Base-by-base conservation (phyloP, 2,329 filamentous ascomycete species). In the Cladosporium oxysporum region DNA sequence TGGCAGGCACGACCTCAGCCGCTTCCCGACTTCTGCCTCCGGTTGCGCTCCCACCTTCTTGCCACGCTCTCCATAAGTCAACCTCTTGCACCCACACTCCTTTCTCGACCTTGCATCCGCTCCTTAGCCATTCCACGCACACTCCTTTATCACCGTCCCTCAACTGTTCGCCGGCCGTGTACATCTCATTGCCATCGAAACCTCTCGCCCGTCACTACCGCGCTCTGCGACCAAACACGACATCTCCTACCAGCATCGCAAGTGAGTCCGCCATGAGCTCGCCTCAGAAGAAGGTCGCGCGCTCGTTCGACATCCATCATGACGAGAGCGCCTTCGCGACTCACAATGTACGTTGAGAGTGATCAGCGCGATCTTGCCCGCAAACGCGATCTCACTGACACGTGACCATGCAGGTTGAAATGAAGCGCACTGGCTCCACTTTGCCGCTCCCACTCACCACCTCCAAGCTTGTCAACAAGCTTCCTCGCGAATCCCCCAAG, bases 381-480 rank as follows among this genome's bases (percentile, higher is more conserved):
- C 21, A 52, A 52, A 65, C 44, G 35, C n/a, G 31, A 52, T 31
- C 6, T 23, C 47, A 50, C 63, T 65, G 63, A 65, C 63, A 65
- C 26, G 63, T 60, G 63, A 41, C 52, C 31, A 44, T 74, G 62
- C 66, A 70, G 68, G 58, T 41, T 21, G 37, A 47, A 57, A 58
- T 71, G 58, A 68, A 69, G 66, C 69, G 66, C 52, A 66, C 58
- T 49, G 31, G 62, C 37, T 68, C 66, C 66, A 62, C 63, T 50
- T 58, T 70, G 23, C 69, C 72, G 50, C 50, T 73, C 47, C 77
- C 78, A 64, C 75, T 80, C 41, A 77, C 72, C 62, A 73, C 76
- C 44, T 79, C 78, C 53, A 72, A 74, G 68, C 71, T 76, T 58
- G 71, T 71, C 67, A 79, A 79, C 65, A 70, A 75, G 55, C 64